Evolutionary conservation across 495 filamentous ascomycete genomes (phyloP), one percentile per base, ranked within the genome.

Genomic region (Penicillium salamii): DNA sequence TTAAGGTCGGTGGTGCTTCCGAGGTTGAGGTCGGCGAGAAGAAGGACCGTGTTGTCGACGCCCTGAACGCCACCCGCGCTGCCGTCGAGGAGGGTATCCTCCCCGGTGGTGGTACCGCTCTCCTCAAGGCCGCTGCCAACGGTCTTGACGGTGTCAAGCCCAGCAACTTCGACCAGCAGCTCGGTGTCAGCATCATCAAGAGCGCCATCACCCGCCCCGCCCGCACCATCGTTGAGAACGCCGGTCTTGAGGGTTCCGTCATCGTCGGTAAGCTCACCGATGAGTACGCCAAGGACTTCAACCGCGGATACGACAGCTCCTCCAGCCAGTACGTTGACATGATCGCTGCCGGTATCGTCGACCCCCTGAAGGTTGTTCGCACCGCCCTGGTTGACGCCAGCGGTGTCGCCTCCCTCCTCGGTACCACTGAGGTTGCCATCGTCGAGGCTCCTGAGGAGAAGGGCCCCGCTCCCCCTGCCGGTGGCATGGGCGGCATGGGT

Each of bases 1-100:
- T 98, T 81, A 96, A 92, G 80, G 93, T 98, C 57, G 93, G 93
- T 61, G 93, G 93, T 70, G 78, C 91, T 49, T 97, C 91, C 57
- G 93, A 98, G 76, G 92, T 98, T 55, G 93, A 98, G 79, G 93
- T 98, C 52, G 82, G 89, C 55, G 93, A 98, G 84, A 98, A 98
- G 90, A 98, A 98, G 81, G 93, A 98, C 71, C 90, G 93, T 58
- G 95, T 97, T 57, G 91, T 97, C 42, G 93, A 98, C 73, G 93
- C 93, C 40, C 82, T 98, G 48, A 98, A 98, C 72, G 93, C 93
- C 60, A 98, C 95, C 56, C 93, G 93, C 61, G 93, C 93, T 60
- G 93, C 93, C 57, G 93, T 98, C 57, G 93, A 98, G 81, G 90
- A 97, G 71, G 93, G 93, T 76, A 98, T 98, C 71, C 83, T 98